Conservation (phyloP, 2,329 filamentous ascomycete genomes). For the Trichoderma aggressivum region DNA sequence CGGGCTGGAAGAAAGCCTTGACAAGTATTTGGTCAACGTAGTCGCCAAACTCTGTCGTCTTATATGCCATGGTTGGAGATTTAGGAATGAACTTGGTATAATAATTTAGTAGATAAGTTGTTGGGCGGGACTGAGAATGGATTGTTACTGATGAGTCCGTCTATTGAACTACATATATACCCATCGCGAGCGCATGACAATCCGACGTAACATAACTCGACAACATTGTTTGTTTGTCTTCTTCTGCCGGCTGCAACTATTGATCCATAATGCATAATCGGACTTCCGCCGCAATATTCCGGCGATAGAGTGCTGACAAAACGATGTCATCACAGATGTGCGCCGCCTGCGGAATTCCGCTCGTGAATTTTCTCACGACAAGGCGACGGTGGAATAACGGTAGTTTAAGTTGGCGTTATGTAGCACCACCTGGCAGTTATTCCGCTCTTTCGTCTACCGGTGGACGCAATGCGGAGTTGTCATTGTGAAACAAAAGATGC, state of each 20-base stretch:
- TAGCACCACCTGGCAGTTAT: neutral
- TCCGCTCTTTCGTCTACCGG: neutral
- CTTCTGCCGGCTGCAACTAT: neutral
- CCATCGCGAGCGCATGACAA: neutral
- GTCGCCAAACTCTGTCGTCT: neutral
- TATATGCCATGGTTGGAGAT: neutral
- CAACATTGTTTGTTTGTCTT: neutral
- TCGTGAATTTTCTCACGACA: neutral
- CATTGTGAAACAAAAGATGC: neutral
- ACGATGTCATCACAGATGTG: neutral
- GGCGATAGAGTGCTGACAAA: neutral
- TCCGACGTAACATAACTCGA: neutral
- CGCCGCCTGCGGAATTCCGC: neutral
- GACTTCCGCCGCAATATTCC: neutral
- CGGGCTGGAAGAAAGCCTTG: neutral
- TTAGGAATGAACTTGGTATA: neutral
- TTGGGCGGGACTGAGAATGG: neutral
- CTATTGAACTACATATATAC: neutral
- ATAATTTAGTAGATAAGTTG: neutral
- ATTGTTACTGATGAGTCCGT: neutral
- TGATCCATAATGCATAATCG: neutral
- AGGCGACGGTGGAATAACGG: neutral
- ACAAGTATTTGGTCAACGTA: neutral
- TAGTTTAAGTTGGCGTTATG: neutral
- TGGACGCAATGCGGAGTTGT: neutral